phyloP scores from a whole-genome alignment of 2,329 filamentous ascomycete species.

The Alternaria sp. region DNA sequence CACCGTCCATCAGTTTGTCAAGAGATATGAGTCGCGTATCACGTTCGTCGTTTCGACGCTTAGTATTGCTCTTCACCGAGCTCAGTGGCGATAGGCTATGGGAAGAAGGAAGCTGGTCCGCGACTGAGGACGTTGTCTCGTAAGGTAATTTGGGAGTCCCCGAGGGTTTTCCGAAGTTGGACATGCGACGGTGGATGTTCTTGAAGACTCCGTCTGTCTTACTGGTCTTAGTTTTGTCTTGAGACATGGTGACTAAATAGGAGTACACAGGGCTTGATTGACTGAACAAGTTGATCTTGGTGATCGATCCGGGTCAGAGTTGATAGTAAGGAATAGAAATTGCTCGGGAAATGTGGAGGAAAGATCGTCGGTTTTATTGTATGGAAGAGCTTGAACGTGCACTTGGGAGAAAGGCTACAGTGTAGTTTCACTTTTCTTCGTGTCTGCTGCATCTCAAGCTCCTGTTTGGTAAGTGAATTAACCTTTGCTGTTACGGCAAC shows the following conservation, averaged over 20 bases:
- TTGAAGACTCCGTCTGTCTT: background rate
- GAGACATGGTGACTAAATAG: background rate
- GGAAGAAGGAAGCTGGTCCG: background rate
- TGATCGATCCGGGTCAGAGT: background rate
- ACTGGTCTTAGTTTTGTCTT: background rate
- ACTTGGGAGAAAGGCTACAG: background rate
- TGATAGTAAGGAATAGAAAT: background rate
- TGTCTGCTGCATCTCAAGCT: background rate
- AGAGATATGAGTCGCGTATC: slow-evolving; percentile 5
- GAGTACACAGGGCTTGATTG: background rate
- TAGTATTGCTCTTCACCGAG: background rate
- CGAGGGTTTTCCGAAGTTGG: background rate
- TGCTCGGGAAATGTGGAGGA: background rate
- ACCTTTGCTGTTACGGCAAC: background rate
- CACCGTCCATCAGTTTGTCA: slow-evolving; percentile 3
- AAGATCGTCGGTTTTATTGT: background rate
- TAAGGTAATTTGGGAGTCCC: background rate
- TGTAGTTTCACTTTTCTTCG: background rate
- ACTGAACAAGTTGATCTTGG: background rate
- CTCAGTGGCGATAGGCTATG: background rate
- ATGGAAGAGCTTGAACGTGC: background rate
- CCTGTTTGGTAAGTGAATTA: background rate
- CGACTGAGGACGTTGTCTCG: background rate
- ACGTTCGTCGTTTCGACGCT: slow-evolving; percentile 3
- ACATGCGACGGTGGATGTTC: background rate